Conservation (phyloP, 2,329 filamentous ascomycete species). For the Diaporthe citrichinensis region DNA sequence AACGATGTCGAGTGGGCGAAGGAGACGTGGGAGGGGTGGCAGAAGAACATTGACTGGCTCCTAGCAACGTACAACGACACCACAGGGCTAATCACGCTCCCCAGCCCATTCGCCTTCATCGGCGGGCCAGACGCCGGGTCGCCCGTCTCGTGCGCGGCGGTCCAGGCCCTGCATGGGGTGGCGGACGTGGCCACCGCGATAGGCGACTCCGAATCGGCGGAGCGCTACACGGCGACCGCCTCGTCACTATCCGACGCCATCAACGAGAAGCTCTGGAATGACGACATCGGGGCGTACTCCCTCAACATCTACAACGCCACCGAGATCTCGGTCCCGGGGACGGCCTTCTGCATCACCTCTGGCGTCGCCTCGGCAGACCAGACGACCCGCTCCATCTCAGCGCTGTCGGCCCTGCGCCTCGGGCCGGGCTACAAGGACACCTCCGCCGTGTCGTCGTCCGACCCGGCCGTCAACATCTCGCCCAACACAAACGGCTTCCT, state of each 20-base stretch:
- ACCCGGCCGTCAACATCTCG: slow-evolving; percentile 52
- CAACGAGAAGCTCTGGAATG: slow-evolving; percentile 44
- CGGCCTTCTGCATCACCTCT: slow-evolving; percentile 45
- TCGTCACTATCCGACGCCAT: slow-evolving; percentile 40
- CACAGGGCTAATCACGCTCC: slow-evolving; percentile 39
- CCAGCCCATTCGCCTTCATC: slow-evolving; percentile 39
- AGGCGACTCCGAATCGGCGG: slow-evolving; percentile 47
- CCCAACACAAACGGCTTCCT: slow-evolving; percentile 63
- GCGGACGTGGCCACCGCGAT: slow-evolving; percentile 42
- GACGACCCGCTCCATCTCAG: slow-evolving; percentile 38
- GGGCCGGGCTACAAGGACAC: slow-evolving; percentile 45
- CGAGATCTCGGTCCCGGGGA: slow-evolving; percentile 41
- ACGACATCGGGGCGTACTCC: slow-evolving; percentile 42
- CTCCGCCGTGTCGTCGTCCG: slow-evolving; percentile 28
- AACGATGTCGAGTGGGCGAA: slow-evolving; percentile 40
- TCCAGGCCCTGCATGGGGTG: slow-evolving; percentile 40
- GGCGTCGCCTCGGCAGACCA: slow-evolving; percentile 40
- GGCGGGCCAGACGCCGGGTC: slow-evolving; percentile 40
- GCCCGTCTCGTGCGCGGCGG: slow-evolving; percentile 41
- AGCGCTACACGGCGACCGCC: slow-evolving; percentile 39
- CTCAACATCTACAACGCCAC: slow-evolving; percentile 25
- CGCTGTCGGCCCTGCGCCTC: slow-evolving; percentile 39
- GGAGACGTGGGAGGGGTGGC: slow-evolving; percentile 42
- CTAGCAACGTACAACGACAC: slow-evolving; percentile 37
- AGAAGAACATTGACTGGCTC: slow-evolving; percentile 40